phyloP scores from a whole-genome alignment of 1,139 yeast genomes.

The Wickerhamomyces sp. region DNA sequence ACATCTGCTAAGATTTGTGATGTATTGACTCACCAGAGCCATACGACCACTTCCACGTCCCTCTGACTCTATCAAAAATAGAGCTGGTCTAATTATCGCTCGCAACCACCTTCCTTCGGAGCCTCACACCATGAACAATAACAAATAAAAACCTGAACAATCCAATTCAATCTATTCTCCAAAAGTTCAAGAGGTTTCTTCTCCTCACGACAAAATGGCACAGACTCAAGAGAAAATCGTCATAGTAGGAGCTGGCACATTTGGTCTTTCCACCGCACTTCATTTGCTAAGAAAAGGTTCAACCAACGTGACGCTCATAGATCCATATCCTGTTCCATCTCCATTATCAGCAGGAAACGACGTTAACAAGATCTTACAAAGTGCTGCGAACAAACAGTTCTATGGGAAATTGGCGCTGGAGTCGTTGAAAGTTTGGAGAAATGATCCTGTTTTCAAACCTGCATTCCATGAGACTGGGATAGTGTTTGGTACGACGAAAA shows the following conservation, averaged over 20 bases:
- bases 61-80: no score
- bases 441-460: constrained; percentile 15
- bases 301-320: constrained; percentile 28
- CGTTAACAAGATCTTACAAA: constrained; percentile 38
- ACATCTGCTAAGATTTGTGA: no score
- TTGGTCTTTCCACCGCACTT: constrained; percentile 34
- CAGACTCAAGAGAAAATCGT: background rate
- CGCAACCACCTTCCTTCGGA: no score
- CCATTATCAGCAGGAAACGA: constrained; percentile 43
- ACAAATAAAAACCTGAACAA: no score
- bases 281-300: constrained; percentile 26
- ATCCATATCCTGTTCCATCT: constrained; percentile 37
- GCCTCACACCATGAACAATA: no score
- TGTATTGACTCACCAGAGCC: no score
- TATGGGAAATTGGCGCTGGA: constrained; percentile 35
- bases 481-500: constrained; percentile 14
- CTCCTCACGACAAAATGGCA: background rate
- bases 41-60: no score
- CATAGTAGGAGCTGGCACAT: constrained; percentile 28
- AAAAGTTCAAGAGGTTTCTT: no score
- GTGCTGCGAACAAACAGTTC: constrained; percentile 28
- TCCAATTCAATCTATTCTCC: no score
- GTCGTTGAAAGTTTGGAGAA: constrained; percentile 32
- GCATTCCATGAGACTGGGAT: constrained; percentile 29
- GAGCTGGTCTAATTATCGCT: no score